A percentile compares a stretch with the other conserved stretches of the same genome.
Evolutionary conservation across 345 rosid genomes (phyloP).

Genomic region (Viola odorata): DNA sequence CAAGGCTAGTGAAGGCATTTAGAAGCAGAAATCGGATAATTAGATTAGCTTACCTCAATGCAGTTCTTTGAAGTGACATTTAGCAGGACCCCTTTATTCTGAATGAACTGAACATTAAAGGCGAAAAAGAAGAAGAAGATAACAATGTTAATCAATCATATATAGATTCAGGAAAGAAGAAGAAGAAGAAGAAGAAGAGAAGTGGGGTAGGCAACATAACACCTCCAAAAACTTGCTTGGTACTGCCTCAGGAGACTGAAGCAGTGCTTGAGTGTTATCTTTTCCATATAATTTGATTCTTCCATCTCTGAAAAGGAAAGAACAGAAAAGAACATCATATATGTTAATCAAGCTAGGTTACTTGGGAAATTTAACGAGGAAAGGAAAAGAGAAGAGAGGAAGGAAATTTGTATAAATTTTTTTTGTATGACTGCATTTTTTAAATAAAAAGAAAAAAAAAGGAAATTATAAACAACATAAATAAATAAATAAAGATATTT

Average conservation of each 20-base stretch:
- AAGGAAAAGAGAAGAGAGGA: no score
- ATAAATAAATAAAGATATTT: no score
- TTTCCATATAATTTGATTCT: conserved; percentile 74
- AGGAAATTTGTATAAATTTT: no score
- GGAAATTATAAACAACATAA: no score
- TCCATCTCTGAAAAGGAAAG: conserved; percentile 51
- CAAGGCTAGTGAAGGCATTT: no score
- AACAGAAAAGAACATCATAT: no score
- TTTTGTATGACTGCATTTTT: no score
- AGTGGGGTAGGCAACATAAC: conserved; percentile 9
- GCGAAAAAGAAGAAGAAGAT: neutral
- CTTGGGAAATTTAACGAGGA: no score
- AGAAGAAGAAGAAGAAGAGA: no score
- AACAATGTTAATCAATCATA: neutral
- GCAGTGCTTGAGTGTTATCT: conserved; percentile 60
- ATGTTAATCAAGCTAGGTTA: no score
- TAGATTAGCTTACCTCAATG: conserved; percentile 57
- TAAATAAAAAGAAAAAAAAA: no score
- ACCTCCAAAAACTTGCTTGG: conserved; percentile 80
- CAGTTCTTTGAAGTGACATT: conserved; percentile 64
- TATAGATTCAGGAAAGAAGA: neutral
- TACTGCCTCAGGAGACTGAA: conserved; percentile 52
- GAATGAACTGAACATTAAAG: conserved; percentile 47
- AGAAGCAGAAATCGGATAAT: neutral
- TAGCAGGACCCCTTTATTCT: conserved; percentile 65